Base-by-base conservation (phyloP, 1,284 basidiomycete genomes). In the Rhodotorula sp. region DNA sequence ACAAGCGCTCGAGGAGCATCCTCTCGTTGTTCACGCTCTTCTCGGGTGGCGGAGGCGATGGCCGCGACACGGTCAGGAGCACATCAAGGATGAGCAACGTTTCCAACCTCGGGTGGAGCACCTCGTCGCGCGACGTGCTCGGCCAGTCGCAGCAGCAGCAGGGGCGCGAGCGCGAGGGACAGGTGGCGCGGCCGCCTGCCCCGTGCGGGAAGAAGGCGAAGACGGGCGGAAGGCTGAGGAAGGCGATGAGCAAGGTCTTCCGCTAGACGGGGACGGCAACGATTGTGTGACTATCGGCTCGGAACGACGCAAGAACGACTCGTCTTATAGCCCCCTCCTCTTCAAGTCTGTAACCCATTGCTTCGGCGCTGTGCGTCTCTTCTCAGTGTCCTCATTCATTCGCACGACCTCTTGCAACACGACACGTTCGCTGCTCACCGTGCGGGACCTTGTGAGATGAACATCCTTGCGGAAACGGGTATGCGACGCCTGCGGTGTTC, bases 11-110 rank as follows among this genome's bases (percentile, higher is more conserved):
- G 20, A 68, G 66, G 15, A 66, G 64, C 26, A 62, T 68, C 46
- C 11, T 73, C 2, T 73, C 71, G 20, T 70, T 73, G 64, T 67
- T 73, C 61, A 59, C 59, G 52, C 15, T 59, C 28, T 13, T 52
- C 56, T 8, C 30, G 30, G 28, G 31, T 20, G 34, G 44, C 30
- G 44, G 5, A 37, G 59, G 51, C 20, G 13, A n/a, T 5, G 22
- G 24, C 2, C 34, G 40, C 13, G 46, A n/a, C 34, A 20, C 58
- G 30, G 46, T 37, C 30, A 46, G 34, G 48, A 26, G 31, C 31
- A n/a, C 30, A 16, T 63, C 62, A 46, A 48, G 62, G 9, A 48
- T 48, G 62, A 63, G 62, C 47, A 56, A 56, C 31, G n/a, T 54
- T 11, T 56, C 44, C 31, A 56, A 47, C 30, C 54, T 63, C 9